These are phyloP conservation scores for Epichloe festucae DNA, from an alignment of 2,329 filamentous ascomycete species.

Conservation along the genomic window DNA sequence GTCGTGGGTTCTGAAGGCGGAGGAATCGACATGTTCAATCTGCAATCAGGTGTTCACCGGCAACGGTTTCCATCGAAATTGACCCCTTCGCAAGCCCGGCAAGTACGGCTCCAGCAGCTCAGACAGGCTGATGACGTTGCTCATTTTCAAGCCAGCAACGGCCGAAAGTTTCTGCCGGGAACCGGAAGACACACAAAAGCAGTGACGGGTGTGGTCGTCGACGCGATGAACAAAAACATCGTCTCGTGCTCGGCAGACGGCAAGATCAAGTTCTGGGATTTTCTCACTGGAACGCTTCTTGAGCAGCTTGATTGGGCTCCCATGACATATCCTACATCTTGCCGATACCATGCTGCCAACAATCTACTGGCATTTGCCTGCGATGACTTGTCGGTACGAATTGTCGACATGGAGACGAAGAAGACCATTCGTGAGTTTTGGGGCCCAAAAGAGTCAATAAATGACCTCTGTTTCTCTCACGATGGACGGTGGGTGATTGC, in stretches of 20 bases:
- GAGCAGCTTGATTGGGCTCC: conserved; percentile 72
- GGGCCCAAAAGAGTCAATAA: conserved; percentile 61
- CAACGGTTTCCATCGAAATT: conserved; percentile 75
- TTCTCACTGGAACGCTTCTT: conserved; percentile 65
- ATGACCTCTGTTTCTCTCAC: conserved; percentile 78
- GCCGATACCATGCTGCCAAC: conserved; percentile 69
- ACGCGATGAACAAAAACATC: conserved; percentile 75
- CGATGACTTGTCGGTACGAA: conserved; percentile 73
- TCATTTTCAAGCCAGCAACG: conserved; percentile 35
- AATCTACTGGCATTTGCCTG: conserved; percentile 83
- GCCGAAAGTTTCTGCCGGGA: conserved; percentile 31
- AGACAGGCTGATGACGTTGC: conserved; percentile 44
- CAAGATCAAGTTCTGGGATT: conserved; percentile 96
- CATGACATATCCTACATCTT: conserved; percentile 61
- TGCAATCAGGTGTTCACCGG: conserved; percentile 82
- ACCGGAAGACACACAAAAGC: conserved; percentile 66
- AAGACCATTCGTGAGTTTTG: conserved; percentile 88
- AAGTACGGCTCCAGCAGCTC: conserved; percentile 54
- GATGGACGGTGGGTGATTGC: conserved; percentile 91
- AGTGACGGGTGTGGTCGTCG: conserved; percentile 76
- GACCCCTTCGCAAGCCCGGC: conserved; percentile 65
- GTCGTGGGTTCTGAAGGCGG: conserved; percentile 75
- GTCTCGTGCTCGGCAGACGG: conserved; percentile 84
- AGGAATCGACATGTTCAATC: conserved; percentile 86
- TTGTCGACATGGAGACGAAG: conserved; percentile 83